A percentile compares a stretch with the other conserved stretches of the same genome.
phyloP scores from a whole-genome alignment of 2,329 filamentous ascomycete species.

The Xylaria polymorpha region DNA sequence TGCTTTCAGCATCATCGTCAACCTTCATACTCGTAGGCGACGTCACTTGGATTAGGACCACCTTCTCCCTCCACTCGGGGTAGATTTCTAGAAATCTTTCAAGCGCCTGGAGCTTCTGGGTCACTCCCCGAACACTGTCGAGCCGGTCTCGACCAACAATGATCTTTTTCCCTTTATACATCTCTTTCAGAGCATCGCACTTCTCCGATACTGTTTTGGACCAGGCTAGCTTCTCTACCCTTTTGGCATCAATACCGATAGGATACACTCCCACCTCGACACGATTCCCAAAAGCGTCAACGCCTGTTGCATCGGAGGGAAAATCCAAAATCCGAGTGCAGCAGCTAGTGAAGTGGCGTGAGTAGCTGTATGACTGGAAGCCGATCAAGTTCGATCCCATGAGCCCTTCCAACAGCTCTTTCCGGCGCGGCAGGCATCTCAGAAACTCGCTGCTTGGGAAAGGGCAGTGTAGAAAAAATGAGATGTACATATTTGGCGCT shows the following conservation, averaged over 20 bases:
- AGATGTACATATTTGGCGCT: slow-evolving; percentile 89
- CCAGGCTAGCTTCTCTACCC: slow-evolving; percentile 81
- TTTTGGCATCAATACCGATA: slow-evolving; percentile 90
- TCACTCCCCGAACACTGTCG: slow-evolving; percentile 90
- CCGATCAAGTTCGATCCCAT: slow-evolving; percentile 92
- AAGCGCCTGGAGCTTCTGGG: slow-evolving; percentile 96
- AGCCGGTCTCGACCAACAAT: slow-evolving; percentile 95
- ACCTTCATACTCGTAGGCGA: slow-evolving; percentile 85
- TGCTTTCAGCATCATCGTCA: slow-evolving; percentile 79
- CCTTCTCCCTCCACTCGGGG: slow-evolving; percentile 90
- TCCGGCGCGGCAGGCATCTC: slow-evolving; percentile 85
- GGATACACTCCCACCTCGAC: slow-evolving; percentile 94
- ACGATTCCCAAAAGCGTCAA: slow-evolving; percentile 88
- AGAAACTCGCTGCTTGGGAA: slow-evolving; percentile 98
- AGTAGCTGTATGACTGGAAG: slow-evolving; percentile 96
- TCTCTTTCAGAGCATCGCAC: slow-evolving; percentile 76
- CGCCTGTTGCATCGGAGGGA: slow-evolving; percentile 83
- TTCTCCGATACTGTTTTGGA: slow-evolving; percentile 75
- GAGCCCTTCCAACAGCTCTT: slow-evolving; percentile 90
- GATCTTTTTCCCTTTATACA: slow-evolving; percentile 91
- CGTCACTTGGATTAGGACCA: slow-evolving; percentile 94
- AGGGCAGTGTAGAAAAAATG: slow-evolving; percentile 92
- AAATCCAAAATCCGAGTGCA: slow-evolving; percentile 93
- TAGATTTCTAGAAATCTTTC: slow-evolving; percentile 91
- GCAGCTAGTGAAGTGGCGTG: slow-evolving; percentile 92